Base-by-base conservation (phyloP, 2,329 filamentous ascomycete species). In the Samsoniella hepiali region DNA sequence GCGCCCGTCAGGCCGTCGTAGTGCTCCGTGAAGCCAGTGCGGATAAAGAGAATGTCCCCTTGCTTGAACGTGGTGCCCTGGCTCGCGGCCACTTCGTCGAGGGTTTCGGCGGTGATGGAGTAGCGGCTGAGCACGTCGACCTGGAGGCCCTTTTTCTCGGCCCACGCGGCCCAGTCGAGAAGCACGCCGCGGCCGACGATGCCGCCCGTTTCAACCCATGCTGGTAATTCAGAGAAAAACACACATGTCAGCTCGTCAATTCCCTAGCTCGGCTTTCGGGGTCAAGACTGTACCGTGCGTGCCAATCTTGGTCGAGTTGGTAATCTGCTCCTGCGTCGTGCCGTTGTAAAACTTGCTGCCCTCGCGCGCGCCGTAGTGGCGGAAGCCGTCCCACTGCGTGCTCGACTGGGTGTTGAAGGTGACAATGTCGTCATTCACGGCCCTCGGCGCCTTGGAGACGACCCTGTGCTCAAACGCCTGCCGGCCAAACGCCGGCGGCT, bases 21-120 rank as follows among this genome's bases (percentile, higher is more conserved):
- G 4, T 72, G 78, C 17, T 76, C 72, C 0, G 77, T 78, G 73
- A 81, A 85, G 9, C 84, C 84, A 0, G 79, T 79, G 31, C 84
- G 79, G 50, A 87, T 75, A 66, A 88, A 78, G 49, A 88, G 75
- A 36, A 88, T 83, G 64, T 88, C 85, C 15, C 85, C 84, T 3
- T 70, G 70, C 6, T 72, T 74, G 49, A 84, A 77, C 1, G 72
- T 70, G 0, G 78, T 76, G 27, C 76, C 74, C 67, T 84, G 76
- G 49, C 74, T 74, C 63, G 72, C 69, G 0, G 79, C 79, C 9
- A 84, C 75, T 31, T 76, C 72, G 56, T 79, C 71, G 1, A 86
- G 72, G 1, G 74, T 72, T 0, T 71, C 70, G 1, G 81, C 69
- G 0, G 81, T 74, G 57, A 87, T 84, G 1, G 73, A 68, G 7